Evolutionary conservation across 345 rosid species (phyloP), one percentile per base, ranked within the genome.

Genomic region (Microcos paniculata): DNA sequence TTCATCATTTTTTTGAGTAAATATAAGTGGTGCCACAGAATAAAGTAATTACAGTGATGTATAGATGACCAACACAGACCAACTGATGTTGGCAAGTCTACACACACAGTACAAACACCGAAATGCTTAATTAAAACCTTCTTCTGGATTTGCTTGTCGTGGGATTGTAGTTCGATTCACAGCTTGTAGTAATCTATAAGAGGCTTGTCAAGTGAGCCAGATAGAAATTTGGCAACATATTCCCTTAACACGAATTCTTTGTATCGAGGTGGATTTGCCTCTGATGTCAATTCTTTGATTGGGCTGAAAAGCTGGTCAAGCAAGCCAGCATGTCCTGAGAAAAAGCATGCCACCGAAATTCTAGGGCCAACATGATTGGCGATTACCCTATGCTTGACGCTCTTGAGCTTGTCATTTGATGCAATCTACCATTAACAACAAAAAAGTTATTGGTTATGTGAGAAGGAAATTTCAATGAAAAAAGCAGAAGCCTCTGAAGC

Each of bases 351-450:
- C 15, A 74, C 73, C 0, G 84, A 68, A 35, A 77, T 56, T 63
- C 81, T 70, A 0, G 79, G 72, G 21, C 61, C 77, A 28, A 28
- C 30, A 10, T 15, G 16, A 48, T 26, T 73, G 2, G 75, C 40
- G 2, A 33, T 6, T 28, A 45, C 83, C n/a, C 83, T 77, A 30
- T 80, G 80, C 59, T 65, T 35, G 2, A 53, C 76, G 64, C 80
- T 77, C 49, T 70, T 81, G 12, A 74, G 30, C 70, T 55, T 71
- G 76, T 71, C 79, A 48, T 78, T 81, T 16, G 81, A 70, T 48
- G 71, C 8, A 18, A 78, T 38, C 84, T 81, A 62, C 56, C 16
- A 28, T 33, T n/a, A 51, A 30, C 23, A 53, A 45, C 49, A 23
- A 13, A 71, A 23, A 9, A 7, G 24, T 56, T 23, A 8, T 8